Base-by-base conservation (phyloP, 495 filamentous ascomycete genomes). In the Acidiella bohemica region DNA sequence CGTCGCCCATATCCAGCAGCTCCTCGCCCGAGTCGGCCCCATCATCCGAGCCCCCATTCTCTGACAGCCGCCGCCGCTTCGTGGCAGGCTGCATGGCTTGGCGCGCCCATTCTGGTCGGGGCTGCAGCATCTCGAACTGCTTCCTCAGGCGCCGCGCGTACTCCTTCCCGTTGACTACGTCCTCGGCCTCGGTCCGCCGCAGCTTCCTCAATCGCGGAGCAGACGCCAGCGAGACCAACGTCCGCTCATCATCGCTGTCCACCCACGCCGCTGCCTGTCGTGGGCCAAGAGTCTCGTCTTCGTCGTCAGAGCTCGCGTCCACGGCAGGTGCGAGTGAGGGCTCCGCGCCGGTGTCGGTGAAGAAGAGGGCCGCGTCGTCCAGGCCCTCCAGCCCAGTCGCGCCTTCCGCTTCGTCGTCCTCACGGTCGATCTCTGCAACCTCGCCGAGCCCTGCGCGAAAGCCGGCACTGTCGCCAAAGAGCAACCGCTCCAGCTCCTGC, bases 171-270 rank as follows among this genome's bases (percentile, higher is more conserved):
- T 61, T 84, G 31, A 96, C 67, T 3, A 92, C 53, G 55, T 97
- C 92, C 50, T 97, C 90, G 6, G 67, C 68, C 49, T 92, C 87
- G 13, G 73, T 70, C 6, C 72, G 61, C 26, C 90, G 73, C 33
- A 96, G 65, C 57, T 95, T 96, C 32, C 88, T 70, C 52, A 93
- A 60, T 32, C 78, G 71, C 14, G 70, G 68, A 29, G 77, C 73
- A 28, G 75, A 67, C 8, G 80, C 80, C 10, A 97, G 70, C 3
- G 87, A 94, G 32, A 97, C 67, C 14, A 73, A 72, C 36, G 94
- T 63, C 27, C 79, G 73, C 54, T 97, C 90, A 51, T 97, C 90
- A 50, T 96, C 90, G 59, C 86, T 94, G 61, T 97, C 90, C 48
- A 84, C 74, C 90, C 90, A 97, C 11, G 82, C 79, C 9, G 81